Percentiles rank a stretch among this genome's conserved stretches.
phyloP scores from a whole-genome alignment of 495 filamentous ascomycete genomes.

The Glutinoglossum americanum region DNA sequence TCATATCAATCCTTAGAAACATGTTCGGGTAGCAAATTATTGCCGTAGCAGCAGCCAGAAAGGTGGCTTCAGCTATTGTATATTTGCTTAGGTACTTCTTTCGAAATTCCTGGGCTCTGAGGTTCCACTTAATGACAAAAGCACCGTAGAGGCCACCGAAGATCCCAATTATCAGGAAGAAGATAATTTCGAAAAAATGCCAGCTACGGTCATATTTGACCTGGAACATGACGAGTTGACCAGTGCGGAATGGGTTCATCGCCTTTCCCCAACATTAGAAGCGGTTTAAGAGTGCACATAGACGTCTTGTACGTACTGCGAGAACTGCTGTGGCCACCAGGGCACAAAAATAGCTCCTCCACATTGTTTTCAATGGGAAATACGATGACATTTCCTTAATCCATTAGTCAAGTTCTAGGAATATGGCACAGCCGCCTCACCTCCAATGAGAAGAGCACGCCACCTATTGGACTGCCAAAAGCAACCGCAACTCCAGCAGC shows the following conservation, averaged over 20 bases:
- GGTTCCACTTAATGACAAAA: slow-evolving; percentile 97
- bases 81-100: slow-evolving; percentile 82
- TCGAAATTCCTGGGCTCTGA: slow-evolving; percentile 73
- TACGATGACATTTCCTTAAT: slow-evolving; percentile 82
- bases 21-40: slow-evolving; percentile 90
- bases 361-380: slow-evolving; percentile 93
- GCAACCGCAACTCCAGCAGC: slow-evolving; percentile 92
- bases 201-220: slow-evolving; percentile 88
- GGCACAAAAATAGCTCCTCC: slow-evolving; percentile 96
- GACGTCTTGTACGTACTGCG: slow-evolving; percentile 24
- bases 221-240: slow-evolving; percentile 99
- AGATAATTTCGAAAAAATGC: slow-evolving; percentile 93
- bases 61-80: slow-evolving; percentile 68
- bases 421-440: slow-evolving; percentile 14
- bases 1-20: slow-evolving; percentile 95
- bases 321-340: slow-evolving; percentile 86
- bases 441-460: slow-evolving; percentile 88
- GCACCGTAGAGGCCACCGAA: slow-evolving; percentile 94
- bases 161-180: slow-evolving; percentile 76
- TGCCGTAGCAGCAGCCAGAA: slow-evolving; percentile 66
- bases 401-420: background rate
- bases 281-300: too few relatives aligned
- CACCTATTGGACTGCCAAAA: slow-evolving; percentile 92
- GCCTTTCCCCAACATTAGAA: slow-evolving; percentile 20
- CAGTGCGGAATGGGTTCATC: slow-evolving; percentile 95